These are phyloP conservation scores for Tricholoma saponaceum DNA, from an alignment of 768 basidiomycete genomes.

Conservation along the genomic window DNA sequence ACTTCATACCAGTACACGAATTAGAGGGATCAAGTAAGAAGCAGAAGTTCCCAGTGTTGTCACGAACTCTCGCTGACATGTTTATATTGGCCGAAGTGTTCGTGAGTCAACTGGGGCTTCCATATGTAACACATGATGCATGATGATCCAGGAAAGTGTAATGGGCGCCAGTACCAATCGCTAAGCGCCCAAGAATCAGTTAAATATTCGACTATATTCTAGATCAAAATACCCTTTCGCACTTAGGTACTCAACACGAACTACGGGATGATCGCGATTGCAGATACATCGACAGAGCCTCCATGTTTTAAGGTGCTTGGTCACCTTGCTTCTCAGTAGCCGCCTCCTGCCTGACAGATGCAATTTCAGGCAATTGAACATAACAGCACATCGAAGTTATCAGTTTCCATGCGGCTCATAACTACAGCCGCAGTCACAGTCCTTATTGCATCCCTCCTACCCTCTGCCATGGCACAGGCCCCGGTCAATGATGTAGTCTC, in stretches of 20 bases:
- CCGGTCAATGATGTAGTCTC: slow-evolving; percentile 26
- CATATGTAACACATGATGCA: no score
- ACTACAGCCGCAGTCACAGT: slow-evolving; percentile 2
- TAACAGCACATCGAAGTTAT: background rate
- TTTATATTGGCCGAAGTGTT: no score
- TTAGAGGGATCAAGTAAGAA: no score
- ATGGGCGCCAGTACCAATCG: no score
- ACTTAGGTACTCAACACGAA: background rate
- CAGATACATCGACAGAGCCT: background rate
- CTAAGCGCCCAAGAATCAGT: background rate
- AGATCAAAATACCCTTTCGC: background rate
- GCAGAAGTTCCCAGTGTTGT: no score
- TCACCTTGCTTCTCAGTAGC: background rate
- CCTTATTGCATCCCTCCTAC: slow-evolving; percentile 6
- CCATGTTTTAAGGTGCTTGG: background rate
- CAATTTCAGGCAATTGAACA: background rate
- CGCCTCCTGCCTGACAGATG: background rate
- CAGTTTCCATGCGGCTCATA: background rate
- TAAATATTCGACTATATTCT: background rate
- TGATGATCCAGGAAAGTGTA: no score
- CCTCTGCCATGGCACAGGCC: slow-evolving; percentile 19
- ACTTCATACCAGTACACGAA: no score
- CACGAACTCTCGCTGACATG: no score
- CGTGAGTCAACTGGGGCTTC: no score
- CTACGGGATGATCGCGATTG: background rate